Evolutionary conservation across 1,284 basidiomycete genomes (phyloP), one percentile per base, ranked within the genome.

Genomic region (Apiotrichum laibachii): DNA sequence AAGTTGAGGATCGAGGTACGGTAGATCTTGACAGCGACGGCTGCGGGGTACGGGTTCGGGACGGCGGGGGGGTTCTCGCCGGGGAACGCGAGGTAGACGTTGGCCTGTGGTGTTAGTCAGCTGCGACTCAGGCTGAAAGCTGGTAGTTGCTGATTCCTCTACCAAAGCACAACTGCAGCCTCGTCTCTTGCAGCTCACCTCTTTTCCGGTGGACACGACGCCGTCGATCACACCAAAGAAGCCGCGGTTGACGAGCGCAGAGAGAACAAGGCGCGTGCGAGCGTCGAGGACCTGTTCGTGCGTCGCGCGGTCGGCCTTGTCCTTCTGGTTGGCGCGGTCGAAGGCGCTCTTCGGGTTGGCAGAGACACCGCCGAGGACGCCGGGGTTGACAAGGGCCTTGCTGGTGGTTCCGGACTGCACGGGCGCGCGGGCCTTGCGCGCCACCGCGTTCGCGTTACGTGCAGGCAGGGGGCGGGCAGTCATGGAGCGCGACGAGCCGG

Each of bases 1-100:
- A 99, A 99, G 11, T 94, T 84, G 10, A 99, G 85, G 65, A 99
- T 99, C 33, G 92, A 95, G 0, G 96, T 99, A 76, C 99, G 96
- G 82, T 95, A 99, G 67, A 99, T 95, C 79, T 99, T 99, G 63
- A 99, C 83, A 0, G 95, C 93, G 37, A 94, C 74, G 88, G 89
- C 33, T 73, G 75, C 21, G 77, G 79, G 47, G 85, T 83, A 11
- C 84, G 85, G 0, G 85, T 84, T 43, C 7, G 69, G 60, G 60
- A 64, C 54, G 12, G 69, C 50, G 8, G 68, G 89, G 18, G 78
- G 77, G 18, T 79, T 77, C 12, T 84, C 82, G 0, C 86, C 84
- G 0, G 87, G 85, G 45, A 87, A 73, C 0, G 91, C 90, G 72
- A 93, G 91, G 72, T 96, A 96, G 10, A 96, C 92, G 67, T 95